These are phyloP conservation scores for Pharnaceum exiguum DNA, from an alignment of 148 eudicot genomes.

Conservation along the genomic window DNA sequence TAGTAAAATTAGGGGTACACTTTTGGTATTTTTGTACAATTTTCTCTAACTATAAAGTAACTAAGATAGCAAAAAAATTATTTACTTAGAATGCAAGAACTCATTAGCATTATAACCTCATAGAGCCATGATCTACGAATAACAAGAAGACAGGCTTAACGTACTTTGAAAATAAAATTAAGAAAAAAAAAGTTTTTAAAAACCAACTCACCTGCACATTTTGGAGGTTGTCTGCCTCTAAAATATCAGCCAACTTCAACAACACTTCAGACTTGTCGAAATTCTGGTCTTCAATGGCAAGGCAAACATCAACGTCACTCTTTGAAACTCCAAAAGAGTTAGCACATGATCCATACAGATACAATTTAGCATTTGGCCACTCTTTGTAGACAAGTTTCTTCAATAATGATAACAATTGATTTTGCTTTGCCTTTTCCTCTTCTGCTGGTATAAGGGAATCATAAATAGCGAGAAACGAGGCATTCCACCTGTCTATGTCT, in stretches of 20 bases:
- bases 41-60: no score
- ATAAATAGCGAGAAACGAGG: constrained; percentile 54
- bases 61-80: no score
- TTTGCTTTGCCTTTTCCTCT: constrained; percentile 82
- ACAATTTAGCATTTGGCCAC: constrained; percentile 82
- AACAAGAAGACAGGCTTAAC: no score
- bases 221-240: constrained; percentile 68
- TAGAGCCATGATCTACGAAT: no score
- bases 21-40: no score
- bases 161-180: no score
- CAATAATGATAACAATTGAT: constrained; percentile 54
- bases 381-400: constrained; percentile 74
- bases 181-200: neutral
- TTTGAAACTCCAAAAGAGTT: constrained; percentile 90
- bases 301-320: constrained; percentile 94
- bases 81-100: no score
- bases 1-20: no score
- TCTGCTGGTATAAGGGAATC: constrained; percentile 77
- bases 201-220: constrained; percentile 67
- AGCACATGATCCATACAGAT: constrained; percentile 90
- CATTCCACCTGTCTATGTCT: constrained; percentile 53
- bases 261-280: constrained; percentile 67
- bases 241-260: constrained; percentile 77
- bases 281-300: constrained; percentile 51
- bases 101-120: no score